Percentiles rank a stretch among this genome's conserved stretches.
Evolutionary conservation across 2,329 filamentous ascomycete genomes (phyloP).

Genomic region (Alternaria sp.): DNA sequence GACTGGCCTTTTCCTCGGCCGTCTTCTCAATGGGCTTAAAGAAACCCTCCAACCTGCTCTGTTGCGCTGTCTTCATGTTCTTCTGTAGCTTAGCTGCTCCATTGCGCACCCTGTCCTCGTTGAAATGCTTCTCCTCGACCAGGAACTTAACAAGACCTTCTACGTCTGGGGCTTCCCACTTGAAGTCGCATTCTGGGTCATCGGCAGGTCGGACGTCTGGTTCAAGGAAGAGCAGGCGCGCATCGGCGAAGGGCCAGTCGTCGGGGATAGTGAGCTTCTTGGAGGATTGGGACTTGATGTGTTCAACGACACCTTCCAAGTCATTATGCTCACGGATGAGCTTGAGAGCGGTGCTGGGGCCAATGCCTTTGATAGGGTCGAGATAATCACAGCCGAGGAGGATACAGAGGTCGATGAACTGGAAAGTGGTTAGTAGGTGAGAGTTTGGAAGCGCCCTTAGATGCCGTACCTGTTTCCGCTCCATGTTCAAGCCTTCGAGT

Average conservation of each 20-base stretch:
- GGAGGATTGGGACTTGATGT: constrained; percentile 78
- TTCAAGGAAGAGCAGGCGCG: constrained; percentile 88
- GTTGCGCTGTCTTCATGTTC: constrained; percentile 89
- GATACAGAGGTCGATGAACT: constrained; percentile 99
- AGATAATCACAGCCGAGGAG: constrained; percentile 97
- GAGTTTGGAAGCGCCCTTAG: constrained; percentile 3
- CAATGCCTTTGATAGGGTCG: constrained; percentile 93
- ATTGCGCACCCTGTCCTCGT: constrained; percentile 86
- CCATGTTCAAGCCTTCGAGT: constrained; percentile 87
- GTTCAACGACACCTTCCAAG: constrained; percentile 87
- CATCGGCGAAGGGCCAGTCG: constrained; percentile 96
- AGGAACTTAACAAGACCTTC: constrained; percentile 90
- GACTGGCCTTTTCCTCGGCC: constrained; percentile 79
- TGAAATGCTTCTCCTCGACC: constrained; percentile 95
- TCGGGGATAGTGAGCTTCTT: constrained; percentile 77
- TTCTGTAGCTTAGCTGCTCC: constrained; percentile 83
- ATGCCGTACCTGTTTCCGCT: constrained; percentile 74
- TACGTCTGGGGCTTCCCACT: constrained; percentile 93
- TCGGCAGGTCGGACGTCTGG: constrained; percentile 88
- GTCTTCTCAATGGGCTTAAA: constrained; percentile 94
- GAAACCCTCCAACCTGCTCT: constrained; percentile 92
- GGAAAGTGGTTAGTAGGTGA: constrained; percentile 9
- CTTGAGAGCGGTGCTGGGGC: constrained; percentile 89
- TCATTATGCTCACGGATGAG: constrained; percentile 91
- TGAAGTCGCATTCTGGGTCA: constrained; percentile 90